Percentiles rank a stretch among this genome's conserved stretches.
Evolutionary conservation across 441 rosid species (phyloP).

Genomic region (Breynia disticha): DNA sequence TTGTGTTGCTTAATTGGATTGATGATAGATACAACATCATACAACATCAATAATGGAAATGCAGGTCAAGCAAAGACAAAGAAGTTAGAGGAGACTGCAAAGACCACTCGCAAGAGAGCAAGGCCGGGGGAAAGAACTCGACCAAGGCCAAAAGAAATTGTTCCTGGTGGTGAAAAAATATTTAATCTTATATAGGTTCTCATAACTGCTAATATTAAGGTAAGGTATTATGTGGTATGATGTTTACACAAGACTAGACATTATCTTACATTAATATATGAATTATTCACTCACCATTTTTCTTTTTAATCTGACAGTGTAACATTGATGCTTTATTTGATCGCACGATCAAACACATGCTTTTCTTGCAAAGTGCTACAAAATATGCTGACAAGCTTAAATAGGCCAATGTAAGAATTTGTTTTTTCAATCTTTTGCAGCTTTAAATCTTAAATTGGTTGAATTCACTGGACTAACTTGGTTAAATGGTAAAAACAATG

Average conservation of each 20-base stretch:
- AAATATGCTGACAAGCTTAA: conserved; percentile 72
- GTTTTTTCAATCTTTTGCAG: background rate
- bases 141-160: conserved; percentile 92
- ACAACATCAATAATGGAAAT: conserved; percentile 38
- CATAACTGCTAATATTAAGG: background rate
- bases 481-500: conserved; percentile 17
- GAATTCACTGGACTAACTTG: conserved; percentile 10
- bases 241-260: no score
- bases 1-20: conserved; percentile 43
- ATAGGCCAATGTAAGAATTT: conserved; percentile 35
- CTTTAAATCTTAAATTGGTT: conserved; percentile 1
- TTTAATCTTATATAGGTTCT: conserved; percentile 12
- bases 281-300: conserved; percentile 10
- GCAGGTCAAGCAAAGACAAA: conserved; percentile 23
- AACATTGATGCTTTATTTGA: conserved; percentile 80
- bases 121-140: conserved; percentile 77
- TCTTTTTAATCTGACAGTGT: conserved; percentile 42
- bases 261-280: no score
- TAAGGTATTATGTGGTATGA: background rate
- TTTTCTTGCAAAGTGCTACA: conserved; percentile 76
- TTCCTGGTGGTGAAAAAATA: conserved; percentile 87
- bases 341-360: conserved; percentile 72
- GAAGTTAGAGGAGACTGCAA: conserved; percentile 48
- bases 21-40: conserved; percentile 74
- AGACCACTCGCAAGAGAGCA: conserved; percentile 55